These are phyloP conservation scores for Pulveroboletus sp. DNA, from an alignment of 768 basidiomycete genomes.

Conservation along the genomic window DNA sequence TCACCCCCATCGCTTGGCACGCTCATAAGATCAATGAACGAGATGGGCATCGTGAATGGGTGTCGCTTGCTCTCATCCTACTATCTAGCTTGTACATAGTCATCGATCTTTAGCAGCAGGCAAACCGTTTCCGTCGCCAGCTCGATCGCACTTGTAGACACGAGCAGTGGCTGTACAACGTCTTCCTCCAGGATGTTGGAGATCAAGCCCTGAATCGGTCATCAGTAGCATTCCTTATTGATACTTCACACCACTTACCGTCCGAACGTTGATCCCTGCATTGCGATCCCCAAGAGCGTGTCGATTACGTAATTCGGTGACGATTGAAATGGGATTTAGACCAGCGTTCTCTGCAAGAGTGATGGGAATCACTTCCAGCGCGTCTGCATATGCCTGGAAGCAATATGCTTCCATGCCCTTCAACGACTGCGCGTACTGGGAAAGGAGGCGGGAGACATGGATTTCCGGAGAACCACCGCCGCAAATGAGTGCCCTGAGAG, in stretches of 20 bases:
- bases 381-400: conserved; percentile 97
- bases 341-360: conserved; percentile 99
- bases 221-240: conserved; percentile 4
- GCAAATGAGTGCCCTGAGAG: conserved; percentile 77
- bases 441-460: conserved; percentile 87
- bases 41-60: background rate
- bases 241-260: conserved; percentile 46
- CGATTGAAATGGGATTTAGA: conserved; percentile 95
- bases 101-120: conserved; percentile 91
- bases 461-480: conserved; percentile 98
- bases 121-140: conserved; percentile 97
- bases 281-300: conserved; percentile 93
- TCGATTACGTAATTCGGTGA: conserved; percentile 94
- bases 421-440: conserved; percentile 87
- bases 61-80: background rate
- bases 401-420: conserved; percentile 99
- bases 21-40: too few species aligned
- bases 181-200: conserved; percentile 98
- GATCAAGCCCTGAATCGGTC: conserved; percentile 70
- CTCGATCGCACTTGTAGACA: conserved; percentile 93
- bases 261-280: conserved; percentile 97
- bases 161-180: conserved; percentile 92
- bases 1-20: too few species aligned
- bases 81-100: conserved; percentile 79
- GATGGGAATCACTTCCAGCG: conserved; percentile 95